Evolutionary conservation across 495 filamentous ascomycete species (phyloP), one percentile per base, ranked within the genome.

Genomic region (Thozetella sp.): DNA sequence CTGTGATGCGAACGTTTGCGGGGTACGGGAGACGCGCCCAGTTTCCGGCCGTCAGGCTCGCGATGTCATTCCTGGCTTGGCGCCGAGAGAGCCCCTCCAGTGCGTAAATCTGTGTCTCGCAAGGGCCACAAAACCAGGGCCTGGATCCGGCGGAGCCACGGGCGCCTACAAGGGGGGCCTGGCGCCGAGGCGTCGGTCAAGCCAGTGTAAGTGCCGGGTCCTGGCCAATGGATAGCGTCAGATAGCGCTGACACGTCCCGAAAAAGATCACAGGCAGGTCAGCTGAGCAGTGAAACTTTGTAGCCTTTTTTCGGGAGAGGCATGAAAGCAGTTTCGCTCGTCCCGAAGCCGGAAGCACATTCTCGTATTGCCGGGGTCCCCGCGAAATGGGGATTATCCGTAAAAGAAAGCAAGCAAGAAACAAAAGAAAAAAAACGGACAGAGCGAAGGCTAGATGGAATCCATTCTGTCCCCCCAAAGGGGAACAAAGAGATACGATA

Each of bases 81-180:
- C 43, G 43, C 11, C 43, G 11, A n/a, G n/a, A n/a, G n/a, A n/a
- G n/a, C n/a, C n/a, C n/a, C n/a, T n/a, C n/a, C n/a, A n/a, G n/a
- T n/a, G n/a, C n/a, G n/a, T n/a, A n/a, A n/a, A n/a, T n/a, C n/a
- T 10, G 43, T 10, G 43, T n/a, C 43, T n/a, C 43, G 12, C 43
- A 20, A 4, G 3, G 20, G 4, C 43, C 43, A 4, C 43, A 10
- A 48, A 3, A 3, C 12, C 30, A 37, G n/a, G 10, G 43, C 43
- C 43, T 48, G 43, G 43, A 48, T 20, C 43, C n/a, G 43, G 10
- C 43, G 4, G 3, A 4, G 43, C 9, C n/a, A 15, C 43, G 43
- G 43, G 43, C 4, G 43, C 43, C n/a, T 48, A 48, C 43, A 48
- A n/a, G 43, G 43, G 43, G n/a, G n/a, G n/a, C n/a, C n/a, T n/a